Conservation (phyloP, 257 asterid species). For the Rhazya stricta region DNA sequence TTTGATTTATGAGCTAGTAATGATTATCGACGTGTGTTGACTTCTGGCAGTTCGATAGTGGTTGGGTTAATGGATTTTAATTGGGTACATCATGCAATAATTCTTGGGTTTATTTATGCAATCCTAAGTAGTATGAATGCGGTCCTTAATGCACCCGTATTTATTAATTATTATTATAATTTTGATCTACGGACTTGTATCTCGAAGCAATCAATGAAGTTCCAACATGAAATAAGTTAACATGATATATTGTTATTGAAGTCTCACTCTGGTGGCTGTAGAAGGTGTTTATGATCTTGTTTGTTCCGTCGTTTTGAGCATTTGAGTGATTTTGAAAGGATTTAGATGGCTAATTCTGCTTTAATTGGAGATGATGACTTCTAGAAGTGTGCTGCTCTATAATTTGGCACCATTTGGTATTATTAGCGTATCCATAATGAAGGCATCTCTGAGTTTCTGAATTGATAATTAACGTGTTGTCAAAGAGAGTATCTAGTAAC, state of each 20-base stretch:
- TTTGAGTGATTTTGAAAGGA: neutral
- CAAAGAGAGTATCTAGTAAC: neutral
- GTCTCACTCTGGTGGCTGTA: no score
- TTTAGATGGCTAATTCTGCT: neutral
- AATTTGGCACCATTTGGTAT: neutral
- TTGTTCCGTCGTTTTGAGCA: neutral
- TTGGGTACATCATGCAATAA: neutral
- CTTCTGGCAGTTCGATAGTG: neutral
- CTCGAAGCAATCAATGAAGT: neutral
- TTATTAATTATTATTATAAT: neutral
- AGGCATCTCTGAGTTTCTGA: neutral
- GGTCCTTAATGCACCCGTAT: neutral
- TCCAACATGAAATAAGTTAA: neutral
- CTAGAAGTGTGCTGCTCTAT: neutral
- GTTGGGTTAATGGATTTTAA: neutral
- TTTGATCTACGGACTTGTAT: neutral
- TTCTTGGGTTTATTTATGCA: neutral
- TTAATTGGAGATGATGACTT: neutral
- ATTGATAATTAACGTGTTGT: neutral
- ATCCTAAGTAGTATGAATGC: neutral
- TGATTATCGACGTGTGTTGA: neutral
- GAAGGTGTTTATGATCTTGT: neutral
- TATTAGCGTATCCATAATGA: conserved; percentile 3
- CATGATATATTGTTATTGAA: neutral
- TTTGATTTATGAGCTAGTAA: neutral